Evolutionary conservation across 192 early-diverging fungal genomes (phyloP).

Genomic region (Piromyces sp.): DNA sequence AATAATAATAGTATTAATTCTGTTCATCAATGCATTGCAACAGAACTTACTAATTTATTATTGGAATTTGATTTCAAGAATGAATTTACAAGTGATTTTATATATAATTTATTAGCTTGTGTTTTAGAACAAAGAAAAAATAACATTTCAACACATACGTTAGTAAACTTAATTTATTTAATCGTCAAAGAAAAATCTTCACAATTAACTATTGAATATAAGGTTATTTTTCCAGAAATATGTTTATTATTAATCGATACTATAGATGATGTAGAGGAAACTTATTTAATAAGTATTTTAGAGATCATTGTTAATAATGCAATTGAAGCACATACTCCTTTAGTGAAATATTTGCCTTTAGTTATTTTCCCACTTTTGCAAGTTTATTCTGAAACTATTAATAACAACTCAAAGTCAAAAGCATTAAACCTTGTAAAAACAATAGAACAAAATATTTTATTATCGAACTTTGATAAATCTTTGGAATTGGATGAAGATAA

Average conservation of each 20-base stretch:
- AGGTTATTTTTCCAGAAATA: neutral
- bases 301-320: neutral
- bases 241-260: neutral
- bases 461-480: neutral
- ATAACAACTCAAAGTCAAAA: neutral
- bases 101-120: neutral
- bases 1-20: neutral
- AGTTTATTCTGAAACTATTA: neutral
- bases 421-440: neutral
- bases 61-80: neutral
- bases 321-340: neutral
- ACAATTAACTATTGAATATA: neutral
- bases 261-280: neutral
- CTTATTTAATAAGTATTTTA: neutral
- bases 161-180: neutral
- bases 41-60: neutral
- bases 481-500: neutral
- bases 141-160: neutral
- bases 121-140: neutral
- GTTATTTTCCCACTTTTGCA: neutral
- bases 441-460: neutral
- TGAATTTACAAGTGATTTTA: neutral
- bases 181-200: neutral
- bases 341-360: neutral
- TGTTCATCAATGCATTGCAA: neutral